Base-by-base conservation (phyloP, 2,329 filamentous ascomycete species). In the Aspergillus neoniger region DNA sequence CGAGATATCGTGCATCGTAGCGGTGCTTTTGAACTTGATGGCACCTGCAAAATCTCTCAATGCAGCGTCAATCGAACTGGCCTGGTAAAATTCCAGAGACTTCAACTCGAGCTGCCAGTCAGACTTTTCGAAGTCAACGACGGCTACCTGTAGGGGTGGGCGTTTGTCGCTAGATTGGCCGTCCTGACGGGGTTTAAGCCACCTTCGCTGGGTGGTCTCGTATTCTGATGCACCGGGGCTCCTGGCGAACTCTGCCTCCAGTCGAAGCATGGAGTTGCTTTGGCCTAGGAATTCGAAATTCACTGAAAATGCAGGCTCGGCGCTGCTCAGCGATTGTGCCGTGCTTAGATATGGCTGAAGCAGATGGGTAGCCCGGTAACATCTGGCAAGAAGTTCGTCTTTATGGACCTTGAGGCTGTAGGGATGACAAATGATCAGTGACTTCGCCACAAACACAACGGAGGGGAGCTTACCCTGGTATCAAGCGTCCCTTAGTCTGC, bases 41-140 rank as follows among this genome's bases (percentile, higher is more conserved):
- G 67, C 67, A 51, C 73, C 67, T 4, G 71, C 70, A 50, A 77
- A 75, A 14, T 64, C 51, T 49, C 63, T 70, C 41, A 76, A 61
- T 2, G 71, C 66, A 23, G 59, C 51, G 30, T 70, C 63, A 51
- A 71, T 73, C n/a, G 57, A 69, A 5, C 59, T 67, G 17, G 62
- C 63, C 38, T 72, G 65, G 10, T 77, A 66, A 23, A 79, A 75
- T 25, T 77, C 70, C 10, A 80, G 61, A 3, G 73, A 70, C 61
- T 76, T 76, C 58, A 80, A 72, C 58, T 79, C 75, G 9, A 79
- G 63, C 60, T 79, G 73, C 69, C 77, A 78, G 60, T 80, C 77
- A 14, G 72, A 72, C 47, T 70, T 70, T 59, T 72, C 69, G 57
- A 78, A 76, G 53, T 77, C 76, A 38, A 77, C 66, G 14, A 77